Evolutionary conservation across 805 yeast genomes (phyloP).

Genomic region (Kodamaea hsintzibuensis): DNA sequence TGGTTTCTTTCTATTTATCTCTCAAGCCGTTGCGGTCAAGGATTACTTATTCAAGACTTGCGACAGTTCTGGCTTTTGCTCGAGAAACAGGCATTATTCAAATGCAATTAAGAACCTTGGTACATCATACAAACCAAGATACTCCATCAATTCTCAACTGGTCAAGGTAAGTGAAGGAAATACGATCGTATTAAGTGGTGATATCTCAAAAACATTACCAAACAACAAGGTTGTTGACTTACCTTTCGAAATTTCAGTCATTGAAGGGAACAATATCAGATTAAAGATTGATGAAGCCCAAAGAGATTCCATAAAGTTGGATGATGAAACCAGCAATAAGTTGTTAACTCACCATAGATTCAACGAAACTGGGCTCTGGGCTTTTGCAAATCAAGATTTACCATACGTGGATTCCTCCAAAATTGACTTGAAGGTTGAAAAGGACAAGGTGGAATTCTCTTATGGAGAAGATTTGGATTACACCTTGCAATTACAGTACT

Average conservation of each 20-base stretch:
- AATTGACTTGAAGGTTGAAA: conserved; percentile 17
- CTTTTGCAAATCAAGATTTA: conserved; percentile 34
- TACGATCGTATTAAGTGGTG: conserved; percentile 43
- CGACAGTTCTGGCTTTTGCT: conserved; percentile 79
- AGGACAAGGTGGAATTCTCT: conserved; percentile 14
- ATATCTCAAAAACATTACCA: conserved; percentile 44
- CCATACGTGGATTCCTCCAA: conserved; percentile 11
- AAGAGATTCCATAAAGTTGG: conserved; percentile 18
- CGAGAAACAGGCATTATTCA: conserved; percentile 73
- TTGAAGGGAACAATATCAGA: conserved; percentile 60
- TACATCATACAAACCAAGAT: conserved; percentile 17
- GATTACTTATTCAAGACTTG: conserved; percentile 75
- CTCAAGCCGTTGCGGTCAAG: conserved; percentile 43
- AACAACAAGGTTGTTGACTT: conserved; percentile 32
- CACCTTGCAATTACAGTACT: conserved; percentile 41
- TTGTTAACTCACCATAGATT: conserved; percentile 50
- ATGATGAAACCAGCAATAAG: conserved; percentile 17
- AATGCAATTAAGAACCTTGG: conserved; percentile 15
- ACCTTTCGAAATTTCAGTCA: conserved; percentile 58
- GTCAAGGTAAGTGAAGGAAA: conserved; percentile 4
- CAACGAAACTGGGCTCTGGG: conserved; percentile 60
- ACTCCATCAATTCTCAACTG: conserved; percentile 24
- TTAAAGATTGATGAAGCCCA: conserved; percentile 63
- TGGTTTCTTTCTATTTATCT: neutral
- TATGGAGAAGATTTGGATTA: conserved; percentile 46